Evolutionary conservation across 1,284 basidiomycete species (phyloP), one percentile per base, ranked within the genome.

Genomic region (Flammula alnicola): DNA sequence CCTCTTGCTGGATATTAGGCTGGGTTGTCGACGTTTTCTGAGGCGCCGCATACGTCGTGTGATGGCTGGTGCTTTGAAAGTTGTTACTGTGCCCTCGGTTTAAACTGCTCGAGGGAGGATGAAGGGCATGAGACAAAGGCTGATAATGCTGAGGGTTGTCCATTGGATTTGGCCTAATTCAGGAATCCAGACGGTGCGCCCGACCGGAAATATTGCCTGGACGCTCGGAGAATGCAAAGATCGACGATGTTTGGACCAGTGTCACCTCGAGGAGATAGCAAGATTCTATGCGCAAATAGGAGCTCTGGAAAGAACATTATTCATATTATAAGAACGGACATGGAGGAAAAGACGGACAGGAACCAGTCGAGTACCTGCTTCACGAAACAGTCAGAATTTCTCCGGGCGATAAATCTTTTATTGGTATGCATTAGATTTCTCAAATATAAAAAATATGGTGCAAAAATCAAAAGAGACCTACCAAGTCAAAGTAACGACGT

Each of bases 81-180:
- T 64, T 59, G 33, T 26, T 40, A 36, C 37, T 44, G 33, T 41
- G 44, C 55, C 70, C 56, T 69, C 75, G 23, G 63, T 60, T 51
- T 69, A 72, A 40, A 36, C 58, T 52, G 54, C 25, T 55, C 44
- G 50, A 56, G 47, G 80, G 81, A 2, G 82, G 84, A 64, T 87
- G 73, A 41, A 90, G 75, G 41, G 87, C 88, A 72, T 88, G 83
- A 52, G 87, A 90, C 61, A 90, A 76, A 35, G 87, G 84, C 57
- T 88, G 86, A 71, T 89, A 89, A 62, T 86, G 82, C 65, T 88
- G 86, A 49, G 83, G 81, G 64, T 86, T 85, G 69, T 86, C 85
- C 85, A 87, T 88, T 39, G 46, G 38, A 43, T 31, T 44, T 53
- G 20, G 12, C 36, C 44, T 20, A 47, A 39, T 46, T 48, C 42